Percentiles rank a stretch among this genome's conserved stretches.
These are phyloP conservation scores for Nidula microcarpa DNA, from an alignment of 768 basidiomycete species.

Conservation along the genomic window DNA sequence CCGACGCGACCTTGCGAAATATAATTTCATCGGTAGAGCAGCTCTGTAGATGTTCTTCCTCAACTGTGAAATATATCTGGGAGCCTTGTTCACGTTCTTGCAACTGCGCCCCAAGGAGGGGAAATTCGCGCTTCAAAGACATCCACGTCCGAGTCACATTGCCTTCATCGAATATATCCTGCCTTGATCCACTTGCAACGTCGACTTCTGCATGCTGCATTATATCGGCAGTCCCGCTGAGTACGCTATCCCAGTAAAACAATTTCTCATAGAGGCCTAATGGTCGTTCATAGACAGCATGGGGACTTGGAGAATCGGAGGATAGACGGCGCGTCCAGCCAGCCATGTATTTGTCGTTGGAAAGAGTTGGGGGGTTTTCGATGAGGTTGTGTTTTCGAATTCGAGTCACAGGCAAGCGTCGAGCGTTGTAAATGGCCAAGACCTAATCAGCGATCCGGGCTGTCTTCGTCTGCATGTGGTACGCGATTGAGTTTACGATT, in stretches of 20 bases:
- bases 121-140: constrained; percentile 43
- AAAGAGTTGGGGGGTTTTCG: too few relatives aligned
- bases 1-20: constrained; percentile 25
- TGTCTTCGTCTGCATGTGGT: too few relatives aligned
- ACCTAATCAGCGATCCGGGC: too few relatives aligned
- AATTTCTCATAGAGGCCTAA: constrained; percentile 34
- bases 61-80: constrained; percentile 37
- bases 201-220: constrained; percentile 29
- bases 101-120: constrained; percentile 43
- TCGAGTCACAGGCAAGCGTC: too few relatives aligned
- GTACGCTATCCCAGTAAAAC: constrained; percentile 39
- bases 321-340: too few relatives aligned
- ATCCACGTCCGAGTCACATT: constrained; percentile 39
- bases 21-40: constrained; percentile 33
- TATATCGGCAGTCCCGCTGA: constrained; percentile 42
- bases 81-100: constrained; percentile 21
- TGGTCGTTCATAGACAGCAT: constrained; percentile 27
- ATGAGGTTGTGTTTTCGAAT: too few relatives aligned
- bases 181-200: not conserved
- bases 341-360: too few relatives aligned
- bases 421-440: too few relatives aligned
- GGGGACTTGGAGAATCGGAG: too few relatives aligned
- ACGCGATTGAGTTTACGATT: too few relatives aligned
- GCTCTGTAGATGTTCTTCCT: constrained; percentile 26
- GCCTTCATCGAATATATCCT: not conserved